These are phyloP conservation scores for Xylaria sp. DNA, from an alignment of 2,329 filamentous ascomycete species.

Conservation along the genomic window DNA sequence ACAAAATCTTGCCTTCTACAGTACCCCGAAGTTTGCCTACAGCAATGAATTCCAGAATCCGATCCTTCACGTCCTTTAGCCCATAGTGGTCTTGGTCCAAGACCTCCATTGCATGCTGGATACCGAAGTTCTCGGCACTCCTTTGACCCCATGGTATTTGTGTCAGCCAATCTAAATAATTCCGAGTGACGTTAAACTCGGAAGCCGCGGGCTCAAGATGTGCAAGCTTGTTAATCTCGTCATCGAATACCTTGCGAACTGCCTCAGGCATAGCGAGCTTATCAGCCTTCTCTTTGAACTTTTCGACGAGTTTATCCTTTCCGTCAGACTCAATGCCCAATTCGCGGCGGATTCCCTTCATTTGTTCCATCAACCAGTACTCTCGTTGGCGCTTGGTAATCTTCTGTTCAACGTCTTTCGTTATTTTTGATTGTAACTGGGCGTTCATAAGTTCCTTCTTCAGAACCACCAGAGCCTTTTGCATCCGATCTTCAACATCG, in stretches of 20 bases:
- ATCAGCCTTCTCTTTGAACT: conserved; percentile 92
- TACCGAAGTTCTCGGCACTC: conserved; percentile 95
- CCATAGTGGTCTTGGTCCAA: conserved; percentile 97
- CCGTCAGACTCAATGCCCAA: conserved; percentile 96
- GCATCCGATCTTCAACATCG: conserved; percentile 89
- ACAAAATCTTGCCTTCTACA: conserved; percentile 97
- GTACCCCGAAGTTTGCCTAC: conserved; percentile 96
- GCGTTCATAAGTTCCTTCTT: conserved; percentile 99
- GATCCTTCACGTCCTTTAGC: conserved; percentile 96
- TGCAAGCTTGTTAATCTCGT: conserved; percentile 95
- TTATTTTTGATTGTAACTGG: conserved; percentile 94
- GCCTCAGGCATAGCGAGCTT: conserved; percentile 97
- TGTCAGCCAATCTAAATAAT: conserved; percentile 98
- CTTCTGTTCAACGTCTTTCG: conserved; percentile 95
- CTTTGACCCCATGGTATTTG: conserved; percentile 97
- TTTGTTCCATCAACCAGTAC: conserved; percentile 99
- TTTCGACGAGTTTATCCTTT: conserved; percentile 97
- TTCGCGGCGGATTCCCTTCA: conserved; percentile 97
- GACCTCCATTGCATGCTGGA: conserved; percentile 86
- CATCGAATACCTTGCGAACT: conserved; percentile 96
- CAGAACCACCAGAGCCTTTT: conserved; percentile 87
- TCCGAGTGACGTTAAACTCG: conserved; percentile 97
- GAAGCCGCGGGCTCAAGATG: conserved; percentile 95
- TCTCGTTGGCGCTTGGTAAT: conserved; percentile 97
- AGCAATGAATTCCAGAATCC: conserved; percentile 96